Evolutionary conservation across 345 rosid genomes (phyloP).

Genomic region (Geranium brycei): DNA sequence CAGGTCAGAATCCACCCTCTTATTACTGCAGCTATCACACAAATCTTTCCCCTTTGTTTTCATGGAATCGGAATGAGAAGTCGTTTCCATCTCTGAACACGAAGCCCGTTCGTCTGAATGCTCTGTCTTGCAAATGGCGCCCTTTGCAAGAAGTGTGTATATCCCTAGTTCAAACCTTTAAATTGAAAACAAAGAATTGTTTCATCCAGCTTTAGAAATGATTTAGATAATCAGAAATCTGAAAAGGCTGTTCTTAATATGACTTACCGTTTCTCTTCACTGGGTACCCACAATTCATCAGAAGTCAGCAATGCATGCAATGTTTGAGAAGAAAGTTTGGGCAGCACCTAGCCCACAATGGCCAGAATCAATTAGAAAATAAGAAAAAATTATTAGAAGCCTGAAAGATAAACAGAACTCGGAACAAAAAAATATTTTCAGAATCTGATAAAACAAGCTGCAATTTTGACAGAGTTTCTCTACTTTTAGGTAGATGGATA

Average conservation of each 20-base stretch:
- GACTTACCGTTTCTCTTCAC: slow-evolving; percentile 83
- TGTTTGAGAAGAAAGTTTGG: slow-evolving; percentile 84
- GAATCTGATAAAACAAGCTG: too few species aligned
- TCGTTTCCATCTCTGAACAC: slow-evolving; percentile 30
- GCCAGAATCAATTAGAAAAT: slow-evolving; percentile 10
- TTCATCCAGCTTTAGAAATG: slow-evolving; percentile 13
- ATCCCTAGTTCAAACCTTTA: slow-evolving; percentile 82
- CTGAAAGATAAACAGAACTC: slow-evolving; percentile 4
- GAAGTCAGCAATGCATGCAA: slow-evolving; percentile 86
- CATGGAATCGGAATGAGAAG: slow-evolving; percentile 34
- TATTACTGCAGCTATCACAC: slow-evolving; percentile 28
- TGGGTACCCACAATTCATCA: slow-evolving; percentile 83
- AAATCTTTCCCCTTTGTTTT: slow-evolving; percentile 42
- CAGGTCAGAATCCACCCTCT: slow-evolving; percentile 46
- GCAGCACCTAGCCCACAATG: slow-evolving; percentile 51
- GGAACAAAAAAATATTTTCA: neutral
- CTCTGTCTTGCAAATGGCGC: slow-evolving; percentile 41
- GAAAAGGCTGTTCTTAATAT: slow-evolving; percentile 8
- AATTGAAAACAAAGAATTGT: slow-evolving; percentile 13
- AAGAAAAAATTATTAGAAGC: slow-evolving; percentile 5
- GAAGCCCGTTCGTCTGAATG: slow-evolving; percentile 42
- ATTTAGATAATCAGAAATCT: slow-evolving; percentile 9
- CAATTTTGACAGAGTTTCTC: too few species aligned
- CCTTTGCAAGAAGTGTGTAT: slow-evolving; percentile 59
- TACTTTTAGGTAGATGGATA: too few species aligned